phyloP scores from a whole-genome alignment of 768 basidiomycete genomes.

The Amanita molliuscula region DNA sequence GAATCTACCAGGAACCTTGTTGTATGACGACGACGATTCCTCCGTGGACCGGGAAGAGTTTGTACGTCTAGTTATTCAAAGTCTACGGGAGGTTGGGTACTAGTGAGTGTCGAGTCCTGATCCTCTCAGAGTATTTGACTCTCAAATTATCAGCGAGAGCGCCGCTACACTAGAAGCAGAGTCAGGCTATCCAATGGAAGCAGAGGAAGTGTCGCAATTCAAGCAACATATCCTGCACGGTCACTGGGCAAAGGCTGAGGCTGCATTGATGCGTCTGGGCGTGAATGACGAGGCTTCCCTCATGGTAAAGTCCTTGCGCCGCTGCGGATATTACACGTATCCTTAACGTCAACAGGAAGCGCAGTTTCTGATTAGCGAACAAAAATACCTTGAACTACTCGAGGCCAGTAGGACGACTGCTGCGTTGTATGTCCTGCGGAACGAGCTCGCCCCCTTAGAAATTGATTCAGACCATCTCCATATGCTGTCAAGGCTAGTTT shows the following conservation, averaged over 20 bases:
- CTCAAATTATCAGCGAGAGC: conserved; percentile 51
- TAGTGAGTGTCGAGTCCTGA: conserved; percentile 30
- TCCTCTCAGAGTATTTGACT: neutral
- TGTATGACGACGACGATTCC: conserved; percentile 77
- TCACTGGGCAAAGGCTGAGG: conserved; percentile 72
- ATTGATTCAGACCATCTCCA: conserved; percentile 77
- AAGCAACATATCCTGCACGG: conserved; percentile 72
- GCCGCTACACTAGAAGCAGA: conserved; percentile 86
- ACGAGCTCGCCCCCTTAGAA: conserved; percentile 78
- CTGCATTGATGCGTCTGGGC: conserved; percentile 55
- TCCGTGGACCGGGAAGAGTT: conserved; percentile 83
- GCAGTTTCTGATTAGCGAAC: conserved; percentile 81
- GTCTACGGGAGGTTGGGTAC: conserved; percentile 80
- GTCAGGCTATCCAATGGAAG: conserved; percentile 84
- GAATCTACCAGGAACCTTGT: conserved; percentile 56
- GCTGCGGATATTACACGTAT: neutral
- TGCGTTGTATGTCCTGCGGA: conserved; percentile 78
- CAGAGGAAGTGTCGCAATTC: conserved; percentile 68
- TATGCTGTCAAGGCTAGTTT: conserved; percentile 68
- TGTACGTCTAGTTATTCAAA: conserved; percentile 81
- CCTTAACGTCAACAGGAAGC: conserved; percentile 45
- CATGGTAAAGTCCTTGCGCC: conserved; percentile 34
- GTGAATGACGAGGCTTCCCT: conserved; percentile 58
- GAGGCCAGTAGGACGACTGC: conserved; percentile 71
- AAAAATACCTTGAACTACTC: conserved; percentile 92